Conservation (phyloP, 1,284 basidiomycete species). For the Heliocybe sulcata region DNA sequence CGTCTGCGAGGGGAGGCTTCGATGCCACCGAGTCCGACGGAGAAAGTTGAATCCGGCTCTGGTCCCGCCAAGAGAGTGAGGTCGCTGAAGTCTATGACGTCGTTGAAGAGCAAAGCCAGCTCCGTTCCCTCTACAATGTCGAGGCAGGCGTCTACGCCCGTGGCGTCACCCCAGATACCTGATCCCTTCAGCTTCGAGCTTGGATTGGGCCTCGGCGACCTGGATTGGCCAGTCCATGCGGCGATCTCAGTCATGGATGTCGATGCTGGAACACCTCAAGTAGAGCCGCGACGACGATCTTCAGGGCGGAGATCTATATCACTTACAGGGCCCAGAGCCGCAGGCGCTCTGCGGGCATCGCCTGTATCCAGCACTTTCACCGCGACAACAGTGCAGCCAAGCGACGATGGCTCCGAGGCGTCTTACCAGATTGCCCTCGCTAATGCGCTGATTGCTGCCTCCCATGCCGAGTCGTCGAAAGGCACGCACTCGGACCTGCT, state of each 20-base stretch:
- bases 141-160: constrained; percentile 11
- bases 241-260: neutral
- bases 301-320: neutral
- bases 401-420: constrained; percentile 25
- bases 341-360: constrained; percentile 38
- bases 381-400: constrained; percentile 9
- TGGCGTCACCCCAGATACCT: constrained; percentile 36
- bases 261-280: neutral
- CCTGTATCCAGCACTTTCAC: constrained; percentile 24
- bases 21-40: constrained; percentile 30
- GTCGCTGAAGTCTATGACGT: constrained; percentile 71
- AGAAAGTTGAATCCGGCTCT: constrained; percentile 27
- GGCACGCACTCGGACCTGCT: constrained; percentile 90
- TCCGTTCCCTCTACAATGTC: constrained; percentile 12
- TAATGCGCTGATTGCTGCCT: constrained; percentile 87
- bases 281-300: constrained; percentile 19
- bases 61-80: constrained; percentile 63
- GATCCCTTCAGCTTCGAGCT: constrained; percentile 43
- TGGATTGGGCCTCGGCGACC: constrained; percentile 51
- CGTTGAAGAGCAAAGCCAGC: constrained; percentile 52
- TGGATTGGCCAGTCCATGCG: constrained; percentile 40
- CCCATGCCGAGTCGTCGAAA: constrained; percentile 88
- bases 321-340: constrained; percentile 9
- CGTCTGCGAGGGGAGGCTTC: constrained; percentile 41
- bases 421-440: constrained; percentile 66